Conservation (phyloP, 768 basidiomycete species). For the Suillus brevipes region DNA sequence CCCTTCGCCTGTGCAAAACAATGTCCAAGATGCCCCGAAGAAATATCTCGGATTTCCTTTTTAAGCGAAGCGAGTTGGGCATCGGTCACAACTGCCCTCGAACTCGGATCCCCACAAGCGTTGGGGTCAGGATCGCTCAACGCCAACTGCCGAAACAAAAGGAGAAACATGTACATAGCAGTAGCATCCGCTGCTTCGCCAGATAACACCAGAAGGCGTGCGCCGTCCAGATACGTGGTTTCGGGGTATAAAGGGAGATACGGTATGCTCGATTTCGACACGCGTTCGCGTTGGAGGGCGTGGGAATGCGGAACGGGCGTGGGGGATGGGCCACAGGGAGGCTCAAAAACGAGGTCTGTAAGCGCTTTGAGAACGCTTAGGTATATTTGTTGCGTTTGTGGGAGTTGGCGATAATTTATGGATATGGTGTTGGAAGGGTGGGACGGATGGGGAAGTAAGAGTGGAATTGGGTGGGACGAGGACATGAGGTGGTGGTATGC, state of each 20-base stretch:
- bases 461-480: slow-evolving; percentile 25
- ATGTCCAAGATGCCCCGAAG: slow-evolving; percentile 57
- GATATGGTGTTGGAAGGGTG: slow-evolving; percentile 42
- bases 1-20: slow-evolving; percentile 29
- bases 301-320: slow-evolving; percentile 1
- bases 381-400: slow-evolving; percentile 46
- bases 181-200: slow-evolving; percentile 75
- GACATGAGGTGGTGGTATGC: slow-evolving; percentile 50
- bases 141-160: slow-evolving; percentile 77
- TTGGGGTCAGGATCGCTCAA: slow-evolving; percentile 21
- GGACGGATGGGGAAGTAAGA: slow-evolving; percentile 41
- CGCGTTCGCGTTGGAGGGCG: slow-evolving; percentile 27
- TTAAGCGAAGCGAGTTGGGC: slow-evolving; percentile 61
- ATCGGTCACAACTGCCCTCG: slow-evolving; percentile 24
- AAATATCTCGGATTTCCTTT: slow-evolving; percentile 71
- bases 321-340: slow-evolving; percentile 31
- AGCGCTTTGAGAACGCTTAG: slow-evolving; percentile 58
- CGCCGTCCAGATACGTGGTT: slow-evolving; percentile 77
- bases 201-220: slow-evolving; percentile 64
- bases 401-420: slow-evolving; percentile 49
- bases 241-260: slow-evolving; percentile 62
- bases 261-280: slow-evolving; percentile 26
- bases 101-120: neutral
- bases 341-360: slow-evolving; percentile 65
- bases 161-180: slow-evolving; percentile 75